Base-by-base conservation (phyloP, 1,139 yeast species). In the Yamadazyma conglobata region DNA sequence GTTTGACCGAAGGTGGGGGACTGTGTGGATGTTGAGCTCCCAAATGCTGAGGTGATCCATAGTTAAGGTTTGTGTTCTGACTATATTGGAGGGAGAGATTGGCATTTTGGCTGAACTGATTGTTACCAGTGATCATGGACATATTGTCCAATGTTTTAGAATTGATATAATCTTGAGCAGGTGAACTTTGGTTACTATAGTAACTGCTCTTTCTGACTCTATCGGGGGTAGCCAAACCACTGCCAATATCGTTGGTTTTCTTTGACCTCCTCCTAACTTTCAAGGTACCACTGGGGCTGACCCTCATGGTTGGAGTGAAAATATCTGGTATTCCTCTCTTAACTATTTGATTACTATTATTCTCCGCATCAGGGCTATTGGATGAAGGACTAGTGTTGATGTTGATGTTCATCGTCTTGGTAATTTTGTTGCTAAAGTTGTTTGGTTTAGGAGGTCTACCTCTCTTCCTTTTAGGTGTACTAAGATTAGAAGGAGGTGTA, bases 401-500 rank as follows among this genome's bases (percentile, higher is more conserved):
- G 38, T 55, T 58, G 44, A 68, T 66, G 45, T 68, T 68, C 44
- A 67, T 51, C 11, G 73, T 64, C 32, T 65, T 58, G 28, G 71
- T 63, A 40, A 64, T 64, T 39, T 57, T 59, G 39, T 56, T 60
- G 27, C 63, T 50, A 21, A 65, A 52, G n/a, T 68, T 61, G 21
- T 59, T 50, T 2, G 69, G 60, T 50, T 68, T 68, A 18, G 74
- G 73, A 5, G 74, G 74, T 47, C 74, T 55, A 11, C 74, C 74
- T 44, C 74, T 50, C 43, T 64, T 68, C 35, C 64, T 54, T 39
- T 62, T 63, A 21, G 54, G 48, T 5, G 63, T 57, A 3, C 61
- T 13, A 15, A 22, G 17, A 6, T 23, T 15, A n/a, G 25, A 22
- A 6, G 25, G 28, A 7, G 30, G 31, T 4, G 28, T 25, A 14